Base-by-base conservation (phyloP, 2,329 filamentous ascomycete genomes). In the Hymenoscyphus fructigenus region DNA sequence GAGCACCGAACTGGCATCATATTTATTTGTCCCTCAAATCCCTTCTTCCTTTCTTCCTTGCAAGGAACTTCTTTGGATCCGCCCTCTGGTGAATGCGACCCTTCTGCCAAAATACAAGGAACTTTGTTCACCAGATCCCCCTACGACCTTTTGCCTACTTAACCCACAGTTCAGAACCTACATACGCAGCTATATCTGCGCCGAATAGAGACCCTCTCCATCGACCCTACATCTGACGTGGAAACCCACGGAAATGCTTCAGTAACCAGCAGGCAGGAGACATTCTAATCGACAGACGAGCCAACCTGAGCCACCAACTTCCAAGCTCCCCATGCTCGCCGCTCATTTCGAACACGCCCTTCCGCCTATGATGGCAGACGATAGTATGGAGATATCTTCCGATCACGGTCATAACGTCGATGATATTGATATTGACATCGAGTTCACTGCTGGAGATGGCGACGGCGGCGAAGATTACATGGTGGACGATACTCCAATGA, bases 351-450 rank as follows among this genome's bases (percentile, higher is more conserved):
- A 36, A 36, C 20, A n/a, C 26, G 20, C 38, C 15, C 28, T 38
- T 32, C 14, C 10, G 59, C 44, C 23, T 9, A 53, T 17, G 12
- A 62, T 62, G 60, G 53, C 53, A 47, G 60, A 62, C 38, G 60
- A 62, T 50, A 56, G 15, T n/a, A 62, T 62, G 60, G 60, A 62
- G 36, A 62, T 62, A 12, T 62, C 60, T 44, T 62, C 61, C 12
- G 61, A 63, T n/a, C 61, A 59, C 55, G 57, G 41, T n/a, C 56
- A 63, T 20, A 36, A 63, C 26, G 41, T 23, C 53, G 57, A 59
- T 32, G 56, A 59, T 47, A 64, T 60, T 10, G 60, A 62, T 50
- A 62, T 62, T 34, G 60, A 62, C 26, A 62, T 62, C 53, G 60
- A 62, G 17, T 62, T 62, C 23, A 57, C 53, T 15, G 29, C 53